These are phyloP conservation scores for Astrothelium subdiscretum DNA, from an alignment of 495 filamentous ascomycete species.

Conservation along the genomic window DNA sequence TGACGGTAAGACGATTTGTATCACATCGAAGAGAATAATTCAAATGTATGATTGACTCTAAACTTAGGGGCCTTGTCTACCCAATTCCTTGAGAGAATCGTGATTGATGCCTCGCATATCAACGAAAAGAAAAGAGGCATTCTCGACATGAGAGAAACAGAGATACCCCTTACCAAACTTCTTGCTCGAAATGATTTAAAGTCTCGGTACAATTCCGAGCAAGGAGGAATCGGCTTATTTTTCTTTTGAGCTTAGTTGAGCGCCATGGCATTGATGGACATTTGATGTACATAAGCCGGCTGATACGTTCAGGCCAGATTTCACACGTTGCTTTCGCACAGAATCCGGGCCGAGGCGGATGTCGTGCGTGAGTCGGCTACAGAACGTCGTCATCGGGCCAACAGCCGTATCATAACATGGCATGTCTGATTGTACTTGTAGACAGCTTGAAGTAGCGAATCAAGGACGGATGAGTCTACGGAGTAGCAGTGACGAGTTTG, in stretches of 20 bases:
- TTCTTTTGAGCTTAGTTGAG: slow-evolving; percentile 34
- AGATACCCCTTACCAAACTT: slow-evolving; percentile 59
- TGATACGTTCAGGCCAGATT: not conserved
- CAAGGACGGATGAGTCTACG: not conserved
- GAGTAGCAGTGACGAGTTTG: not conserved
- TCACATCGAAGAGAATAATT: not conserved
- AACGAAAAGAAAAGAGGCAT: slow-evolving; percentile 87
- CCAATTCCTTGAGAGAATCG: slow-evolving; percentile 59
- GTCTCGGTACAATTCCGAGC: slow-evolving; percentile 46
- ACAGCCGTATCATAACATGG: not conserved
- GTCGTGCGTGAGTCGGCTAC: not conserved
- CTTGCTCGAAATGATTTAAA: slow-evolving; percentile 57
- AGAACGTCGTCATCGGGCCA: not conserved
- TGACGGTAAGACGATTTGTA: slow-evolving; percentile 49
- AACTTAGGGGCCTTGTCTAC: slow-evolving; percentile 53
- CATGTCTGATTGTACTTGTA: not conserved
- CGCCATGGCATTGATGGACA: not conserved
- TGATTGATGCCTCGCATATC: slow-evolving; percentile 81
- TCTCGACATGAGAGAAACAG: slow-evolving; percentile 85
- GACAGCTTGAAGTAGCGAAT: not conserved
- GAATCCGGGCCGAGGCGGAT: not conserved
- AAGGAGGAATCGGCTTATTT: slow-evolving; percentile 40
- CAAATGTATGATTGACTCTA: not conserved
- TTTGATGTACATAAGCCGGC: not conserved
- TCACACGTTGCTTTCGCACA: not conserved